These are phyloP conservation scores for Penicillium corylophilum DNA, from an alignment of 2,329 filamentous ascomycete genomes.

Conservation along the genomic window DNA sequence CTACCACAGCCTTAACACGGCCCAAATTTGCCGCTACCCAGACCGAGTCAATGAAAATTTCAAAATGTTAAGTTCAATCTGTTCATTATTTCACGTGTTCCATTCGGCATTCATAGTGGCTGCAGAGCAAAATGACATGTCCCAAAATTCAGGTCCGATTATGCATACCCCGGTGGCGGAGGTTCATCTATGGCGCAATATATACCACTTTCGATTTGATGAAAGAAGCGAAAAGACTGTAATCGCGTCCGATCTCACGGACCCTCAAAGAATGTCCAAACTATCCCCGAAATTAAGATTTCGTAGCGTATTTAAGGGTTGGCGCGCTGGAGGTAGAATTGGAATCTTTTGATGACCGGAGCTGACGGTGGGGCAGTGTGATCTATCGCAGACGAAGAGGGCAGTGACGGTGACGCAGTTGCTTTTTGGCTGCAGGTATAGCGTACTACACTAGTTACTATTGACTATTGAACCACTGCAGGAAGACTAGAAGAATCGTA, in stretches of 20 bases:
- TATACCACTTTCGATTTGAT: background rate
- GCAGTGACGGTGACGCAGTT: background rate
- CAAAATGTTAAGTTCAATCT: too few relatives aligned
- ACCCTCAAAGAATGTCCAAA: background rate
- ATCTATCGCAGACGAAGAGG: conserved; percentile 12
- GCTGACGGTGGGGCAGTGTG: conserved; percentile 11
- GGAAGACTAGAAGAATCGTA: background rate
- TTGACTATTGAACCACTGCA: background rate
- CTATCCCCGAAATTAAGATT: background rate
- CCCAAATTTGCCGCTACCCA: too few relatives aligned
- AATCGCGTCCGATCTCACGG: background rate
- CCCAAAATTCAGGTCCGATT: background rate
- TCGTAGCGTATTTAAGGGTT: background rate
- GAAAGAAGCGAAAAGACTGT: background rate
- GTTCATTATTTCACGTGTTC: too few relatives aligned
- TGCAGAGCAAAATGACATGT: background rate
- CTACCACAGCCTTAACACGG: background rate
- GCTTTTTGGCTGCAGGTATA: too few relatives aligned
- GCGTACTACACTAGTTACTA: background rate
- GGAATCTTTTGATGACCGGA: background rate
- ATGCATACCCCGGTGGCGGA: background rate
- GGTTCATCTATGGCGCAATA: background rate
- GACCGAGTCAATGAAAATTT: too few relatives aligned
- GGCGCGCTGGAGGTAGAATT: background rate
- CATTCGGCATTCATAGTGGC: background rate